A percentile compares a stretch with the other conserved stretches of the same genome.
Conservation (phyloP, 2,329 filamentous ascomycete genomes). For the Pseudovirgaria hyperparasitica region DNA sequence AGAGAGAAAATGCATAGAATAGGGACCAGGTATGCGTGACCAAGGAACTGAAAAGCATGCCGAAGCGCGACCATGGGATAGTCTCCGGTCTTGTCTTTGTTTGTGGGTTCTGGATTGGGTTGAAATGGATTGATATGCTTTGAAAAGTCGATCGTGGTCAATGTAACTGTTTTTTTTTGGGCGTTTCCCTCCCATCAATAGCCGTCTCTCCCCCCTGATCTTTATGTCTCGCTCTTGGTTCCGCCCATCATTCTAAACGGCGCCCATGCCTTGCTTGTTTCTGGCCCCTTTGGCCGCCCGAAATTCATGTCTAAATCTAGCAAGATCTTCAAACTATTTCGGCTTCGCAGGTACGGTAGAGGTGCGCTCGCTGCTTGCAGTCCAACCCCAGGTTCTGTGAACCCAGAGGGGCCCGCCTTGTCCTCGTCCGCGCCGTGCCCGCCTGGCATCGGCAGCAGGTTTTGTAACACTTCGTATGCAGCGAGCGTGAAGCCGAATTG, state of each 20-base stretch:
- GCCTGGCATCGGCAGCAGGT: conserved; percentile 65
- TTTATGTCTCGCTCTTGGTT: background rate
- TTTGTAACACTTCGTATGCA: conserved; percentile 85
- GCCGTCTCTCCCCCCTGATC: background rate
- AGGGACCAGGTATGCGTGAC: too few species aligned
- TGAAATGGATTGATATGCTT: too few species aligned
- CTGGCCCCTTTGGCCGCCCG: conserved; percentile 54
- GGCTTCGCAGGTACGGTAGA: conserved; percentile 56
- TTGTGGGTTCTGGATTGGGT: too few species aligned
- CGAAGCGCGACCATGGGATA: too few species aligned
- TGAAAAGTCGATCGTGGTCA: too few species aligned
- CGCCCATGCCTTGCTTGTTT: too few species aligned
- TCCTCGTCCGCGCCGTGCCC: conserved; percentile 36
- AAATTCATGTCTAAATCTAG: conserved; percentile 91
- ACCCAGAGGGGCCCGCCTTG: conserved; percentile 37
- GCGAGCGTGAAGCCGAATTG: conserved; percentile 98
- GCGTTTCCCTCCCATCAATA: background rate
- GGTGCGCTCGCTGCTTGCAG: conserved; percentile 51
- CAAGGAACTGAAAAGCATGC: too few species aligned
- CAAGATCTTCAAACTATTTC: conserved; percentile 91
- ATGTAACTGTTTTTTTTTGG: too few species aligned
- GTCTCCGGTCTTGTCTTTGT: too few species aligned
- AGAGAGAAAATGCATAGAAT: too few species aligned
- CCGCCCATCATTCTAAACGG: conserved; percentile 9
- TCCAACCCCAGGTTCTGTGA: conserved; percentile 50